Evolutionary conservation across 2,329 filamentous ascomycete species (phyloP).

Genomic region (Calonectria pauciramosa): DNA sequence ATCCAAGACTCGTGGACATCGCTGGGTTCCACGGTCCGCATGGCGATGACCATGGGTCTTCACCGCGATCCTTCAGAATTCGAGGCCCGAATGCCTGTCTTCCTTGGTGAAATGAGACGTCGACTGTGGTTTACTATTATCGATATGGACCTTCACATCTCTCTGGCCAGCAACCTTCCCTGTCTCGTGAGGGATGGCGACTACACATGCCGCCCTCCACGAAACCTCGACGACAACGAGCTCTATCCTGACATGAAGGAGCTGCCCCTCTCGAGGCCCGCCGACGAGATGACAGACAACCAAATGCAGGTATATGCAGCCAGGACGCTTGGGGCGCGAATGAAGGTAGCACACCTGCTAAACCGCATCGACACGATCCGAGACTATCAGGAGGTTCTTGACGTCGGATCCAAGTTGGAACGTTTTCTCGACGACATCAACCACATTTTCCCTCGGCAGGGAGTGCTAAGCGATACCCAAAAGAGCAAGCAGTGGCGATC

Average conservation of each 20-base stretch:
- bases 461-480: conserved; percentile 57
- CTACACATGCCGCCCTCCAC: conserved; percentile 66
- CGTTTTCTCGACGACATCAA: conserved; percentile 68
- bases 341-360: conserved; percentile 64
- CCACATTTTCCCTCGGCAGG: conserved; percentile 63
- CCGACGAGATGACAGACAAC: conserved; percentile 66
- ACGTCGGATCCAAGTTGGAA: conserved; percentile 67
- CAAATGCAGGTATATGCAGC: conserved; percentile 69
- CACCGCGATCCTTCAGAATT: conserved; percentile 70
- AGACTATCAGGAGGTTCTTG: conserved; percentile 67
- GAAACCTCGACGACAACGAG: conserved; percentile 67
- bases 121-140: conserved; percentile 69
- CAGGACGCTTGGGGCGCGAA: conserved; percentile 62
- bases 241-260: conserved; percentile 62
- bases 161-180: conserved; percentile 66
- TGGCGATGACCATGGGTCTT: conserved; percentile 72
- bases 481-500: conserved; percentile 66
- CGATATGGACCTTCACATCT: conserved; percentile 69
- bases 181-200: conserved; percentile 66
- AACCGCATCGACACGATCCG: conserved; percentile 65
- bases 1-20: conserved; percentile 68
- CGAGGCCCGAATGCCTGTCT: conserved; percentile 61
- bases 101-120: conserved; percentile 67
- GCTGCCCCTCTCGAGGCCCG: conserved; percentile 62
- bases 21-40: conserved; percentile 67